Evolutionary conservation across 2,329 filamentous ascomycete species (phyloP), one percentile per base, ranked within the genome.

Genomic region (Cytospora chrysosperma): DNA sequence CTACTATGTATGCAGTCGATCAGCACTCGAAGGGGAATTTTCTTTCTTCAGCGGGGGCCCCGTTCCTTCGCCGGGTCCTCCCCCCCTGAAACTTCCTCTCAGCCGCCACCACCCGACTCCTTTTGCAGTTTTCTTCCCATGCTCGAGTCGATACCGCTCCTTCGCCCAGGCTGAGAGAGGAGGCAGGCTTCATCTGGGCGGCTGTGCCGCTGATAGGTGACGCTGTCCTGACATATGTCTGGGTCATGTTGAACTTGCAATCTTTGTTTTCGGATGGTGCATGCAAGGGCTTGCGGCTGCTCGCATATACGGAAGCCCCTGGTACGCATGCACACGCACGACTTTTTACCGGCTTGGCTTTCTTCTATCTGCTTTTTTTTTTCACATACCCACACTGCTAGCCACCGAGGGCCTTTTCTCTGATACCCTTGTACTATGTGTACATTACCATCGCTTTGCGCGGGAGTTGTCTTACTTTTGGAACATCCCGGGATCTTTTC

Each of bases 401-500:
- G 51, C 51, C 58, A 55, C 51, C 37, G 37, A 61, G 51, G 51
- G 26, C 52, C n/a, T 54, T 56, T 30, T 54, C 17, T 15, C n/a
- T 53, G 27, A 40, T 47, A 21, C 26, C 27, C 54, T 52, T 62
- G 51, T 55, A 59, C 56, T 47, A 56, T 65, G 50, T 56, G 53
- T 52, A 49, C 34, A 62, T 62, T 37, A 65, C 59, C 59, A 59
- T 62, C 63, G 63, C 63, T 65, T 62, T 52, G 59, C 50, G 59
- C 50, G 54, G 51, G 63, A 59, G 59, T 55, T 55, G 28, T 54
- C 2, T n/a, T 34, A 30, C n/a, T 49, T 28, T 24, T 47, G 37
- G 19, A 9, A 30, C n/a, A 28, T 27, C 15, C 24, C 27, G 24
- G 28, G 28, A 30, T 34, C 32, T 30, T 54, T 24, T 24, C 1